Percentiles rank a stretch among this genome's conserved stretches.
These are phyloP conservation scores for Diaporthe batatas DNA, from an alignment of 2,329 filamentous ascomycete species.

Conservation along the genomic window DNA sequence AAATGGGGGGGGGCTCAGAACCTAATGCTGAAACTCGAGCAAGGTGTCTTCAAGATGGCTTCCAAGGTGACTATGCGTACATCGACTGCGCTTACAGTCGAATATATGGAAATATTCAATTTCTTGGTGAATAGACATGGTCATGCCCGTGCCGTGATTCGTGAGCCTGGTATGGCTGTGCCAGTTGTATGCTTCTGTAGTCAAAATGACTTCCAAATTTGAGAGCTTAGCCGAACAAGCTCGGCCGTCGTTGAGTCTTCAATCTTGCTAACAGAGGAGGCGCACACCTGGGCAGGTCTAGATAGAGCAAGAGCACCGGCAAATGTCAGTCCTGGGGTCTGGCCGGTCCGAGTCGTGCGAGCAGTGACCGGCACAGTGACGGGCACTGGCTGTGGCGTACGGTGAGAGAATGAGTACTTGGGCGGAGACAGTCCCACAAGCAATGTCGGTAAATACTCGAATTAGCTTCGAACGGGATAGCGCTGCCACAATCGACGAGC, in stretches of 20 bases:
- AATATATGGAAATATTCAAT: neutral
- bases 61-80: no score
- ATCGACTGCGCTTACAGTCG: neutral
- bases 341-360: neutral
- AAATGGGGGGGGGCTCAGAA: neutral
- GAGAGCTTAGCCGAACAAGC: no score
- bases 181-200: neutral
- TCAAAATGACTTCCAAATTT: neutral
- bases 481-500: neutral
- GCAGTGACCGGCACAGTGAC: neutral
- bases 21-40: neutral
- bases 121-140: neutral
- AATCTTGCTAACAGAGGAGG: neutral
- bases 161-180: neutral
- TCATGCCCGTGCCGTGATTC: neutral
- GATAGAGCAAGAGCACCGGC: neutral
- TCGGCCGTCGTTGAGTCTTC: neutral
- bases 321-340: neutral
- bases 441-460: slow-evolving; percentile 1
- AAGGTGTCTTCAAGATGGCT: no score
- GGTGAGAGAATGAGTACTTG: neutral
- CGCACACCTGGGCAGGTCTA: neutral
- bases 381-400: neutral
- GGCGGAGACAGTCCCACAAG: slow-evolving; percentile 6
- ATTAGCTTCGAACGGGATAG: neutral